Evolutionary conservation across 2,329 filamentous ascomycete genomes (phyloP).

Genomic region (Sarocladiaceae sp.): DNA sequence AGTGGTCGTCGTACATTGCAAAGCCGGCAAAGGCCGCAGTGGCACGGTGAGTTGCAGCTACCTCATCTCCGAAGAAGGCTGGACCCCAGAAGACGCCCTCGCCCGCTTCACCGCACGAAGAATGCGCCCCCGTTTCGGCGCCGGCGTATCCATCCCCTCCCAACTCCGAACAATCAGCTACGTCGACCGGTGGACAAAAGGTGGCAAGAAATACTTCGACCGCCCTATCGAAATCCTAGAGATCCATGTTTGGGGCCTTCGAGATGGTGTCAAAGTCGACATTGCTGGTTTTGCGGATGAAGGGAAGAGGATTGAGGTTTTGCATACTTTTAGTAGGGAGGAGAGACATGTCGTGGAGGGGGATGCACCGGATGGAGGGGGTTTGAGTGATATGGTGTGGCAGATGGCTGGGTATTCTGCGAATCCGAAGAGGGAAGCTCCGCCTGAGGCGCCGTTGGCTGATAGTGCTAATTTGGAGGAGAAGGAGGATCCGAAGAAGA

Average conservation of each 20-base stretch:
- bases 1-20: conserved; percentile 92
- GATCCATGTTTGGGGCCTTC: conserved; percentile 83
- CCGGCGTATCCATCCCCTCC: conserved; percentile 88
- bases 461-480: conserved; percentile 23
- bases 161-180: conserved; percentile 86
- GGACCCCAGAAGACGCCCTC: conserved; percentile 49
- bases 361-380: conserved; percentile 43
- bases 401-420: conserved; percentile 43
- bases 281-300: conserved; percentile 86
- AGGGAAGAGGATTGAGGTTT: conserved; percentile 77
- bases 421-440: conserved; percentile 24
- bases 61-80: conserved; percentile 78
- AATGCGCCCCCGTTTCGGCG: conserved; percentile 86
- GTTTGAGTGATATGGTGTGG: conserved; percentile 47
- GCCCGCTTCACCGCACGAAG: conserved; percentile 68
- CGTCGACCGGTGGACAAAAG: conserved; percentile 74
- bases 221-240: conserved; percentile 80
- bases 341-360: conserved; percentile 69
- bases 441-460: conserved; percentile 29
- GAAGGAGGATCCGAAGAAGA: conserved; percentile 14
- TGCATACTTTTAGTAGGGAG: conserved; percentile 72
- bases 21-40: conserved; percentile 91
- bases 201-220: conserved; percentile 77
- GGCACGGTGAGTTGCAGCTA: conserved; percentile 87
- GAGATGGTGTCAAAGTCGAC: conserved; percentile 81